Conservation (phyloP, 257 asterid species). For the Fraxinus americana region DNA sequence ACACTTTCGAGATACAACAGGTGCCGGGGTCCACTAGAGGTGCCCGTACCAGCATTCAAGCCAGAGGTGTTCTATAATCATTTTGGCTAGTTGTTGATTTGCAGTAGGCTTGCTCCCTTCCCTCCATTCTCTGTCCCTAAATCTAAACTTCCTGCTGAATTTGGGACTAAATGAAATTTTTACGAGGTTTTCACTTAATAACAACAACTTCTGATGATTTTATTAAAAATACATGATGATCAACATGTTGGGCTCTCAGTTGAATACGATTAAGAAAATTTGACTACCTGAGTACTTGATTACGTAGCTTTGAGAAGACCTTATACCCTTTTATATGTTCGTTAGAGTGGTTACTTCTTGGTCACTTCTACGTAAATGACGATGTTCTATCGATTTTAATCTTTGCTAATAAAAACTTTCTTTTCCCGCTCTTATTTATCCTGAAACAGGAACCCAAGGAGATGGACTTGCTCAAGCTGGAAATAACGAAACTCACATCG, state of each 20-base stretch:
- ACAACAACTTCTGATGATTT: no score
- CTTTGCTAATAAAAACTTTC: not conserved
- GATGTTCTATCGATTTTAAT: not conserved
- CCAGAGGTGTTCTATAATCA: constrained; percentile 43
- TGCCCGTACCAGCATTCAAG: constrained; percentile 26
- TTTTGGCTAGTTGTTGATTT: not conserved
- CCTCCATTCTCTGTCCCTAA: not conserved
- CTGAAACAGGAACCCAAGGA: constrained; percentile 49
- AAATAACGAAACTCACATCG: constrained; percentile 53
- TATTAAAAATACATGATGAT: no score
- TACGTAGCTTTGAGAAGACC: no score
- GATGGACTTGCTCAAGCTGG: constrained; percentile 55
- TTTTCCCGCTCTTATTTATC: constrained; percentile 2
- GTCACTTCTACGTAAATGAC: no score
- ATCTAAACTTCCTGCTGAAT: not conserved
- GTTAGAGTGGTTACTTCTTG: no score
- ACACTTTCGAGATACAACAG: constrained; percentile 38
- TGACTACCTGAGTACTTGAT: no score
- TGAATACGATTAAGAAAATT: no score
- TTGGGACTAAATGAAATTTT: not conserved
- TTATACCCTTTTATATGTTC: no score
- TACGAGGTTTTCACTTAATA: not conserved
- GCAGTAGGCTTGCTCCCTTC: not conserved
- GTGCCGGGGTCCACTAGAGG: constrained; percentile 17
- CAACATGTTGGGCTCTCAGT: no score